A percentile compares a stretch with the other conserved stretches of the same genome.
These are phyloP conservation scores for Nicotiana attenuata DNA, from an alignment of 257 asterid genomes.

Conservation along the genomic window DNA sequence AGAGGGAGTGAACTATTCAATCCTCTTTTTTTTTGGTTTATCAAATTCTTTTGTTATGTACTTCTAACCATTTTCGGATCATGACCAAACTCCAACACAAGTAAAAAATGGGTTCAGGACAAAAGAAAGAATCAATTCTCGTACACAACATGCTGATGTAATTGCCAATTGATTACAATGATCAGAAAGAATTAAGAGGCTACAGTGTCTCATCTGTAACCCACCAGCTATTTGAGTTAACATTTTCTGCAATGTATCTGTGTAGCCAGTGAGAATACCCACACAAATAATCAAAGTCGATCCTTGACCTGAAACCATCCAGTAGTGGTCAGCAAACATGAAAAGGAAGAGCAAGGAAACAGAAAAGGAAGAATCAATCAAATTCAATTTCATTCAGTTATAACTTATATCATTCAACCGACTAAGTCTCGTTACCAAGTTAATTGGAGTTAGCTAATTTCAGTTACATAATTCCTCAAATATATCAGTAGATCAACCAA, in stretches of 20 bases:
- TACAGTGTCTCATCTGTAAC: conserved; percentile 13
- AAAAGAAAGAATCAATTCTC: neutral
- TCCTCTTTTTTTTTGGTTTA: neutral
- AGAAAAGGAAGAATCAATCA: neutral
- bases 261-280: conserved; percentile 94
- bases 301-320: conserved; percentile 78
- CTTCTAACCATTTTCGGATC: neutral
- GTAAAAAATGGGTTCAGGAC: neutral
- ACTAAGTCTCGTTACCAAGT: neutral
- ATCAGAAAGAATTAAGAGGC: neutral
- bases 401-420: neutral
- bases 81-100: conserved; percentile 4
- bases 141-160: neutral
- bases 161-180: neutral
- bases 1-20: neutral
- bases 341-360: conserved; percentile 5
- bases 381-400: neutral
- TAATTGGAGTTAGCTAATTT: neutral
- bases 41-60: neutral
- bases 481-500: conserved; percentile 2
- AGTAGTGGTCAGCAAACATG: conserved; percentile 18
- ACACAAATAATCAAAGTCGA: conserved; percentile 86
- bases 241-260: conserved; percentile 91
- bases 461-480: neutral
- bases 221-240: conserved; percentile 76